Percentiles rank a stretch among this genome's conserved stretches.
Conservation (phyloP, 495 filamentous ascomycete genomes). For the Aspergillus heteromorphus region DNA sequence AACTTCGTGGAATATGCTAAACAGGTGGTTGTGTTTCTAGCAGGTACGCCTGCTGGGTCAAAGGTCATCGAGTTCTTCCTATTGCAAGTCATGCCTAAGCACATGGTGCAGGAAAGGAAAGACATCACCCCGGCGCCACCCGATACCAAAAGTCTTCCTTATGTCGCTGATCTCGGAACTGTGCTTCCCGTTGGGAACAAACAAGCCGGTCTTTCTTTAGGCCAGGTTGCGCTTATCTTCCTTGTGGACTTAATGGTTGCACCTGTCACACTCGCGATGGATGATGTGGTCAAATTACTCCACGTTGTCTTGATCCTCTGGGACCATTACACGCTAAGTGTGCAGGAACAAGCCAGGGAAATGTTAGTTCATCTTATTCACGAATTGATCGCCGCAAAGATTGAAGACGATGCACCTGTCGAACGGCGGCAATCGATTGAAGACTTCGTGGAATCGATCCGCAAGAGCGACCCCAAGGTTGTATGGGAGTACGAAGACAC, state of each 20-base stretch:
- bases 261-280: constrained; percentile 68
- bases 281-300: constrained; percentile 76
- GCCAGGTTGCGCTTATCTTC: constrained; percentile 87
- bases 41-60: constrained; percentile 81
- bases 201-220: constrained; percentile 82
- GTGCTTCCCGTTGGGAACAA: constrained; percentile 84
- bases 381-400: constrained; percentile 86
- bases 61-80: constrained; percentile 93
- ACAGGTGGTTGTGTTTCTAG: constrained; percentile 93
- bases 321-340: constrained; percentile 93
- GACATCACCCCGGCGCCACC: constrained; percentile 66
- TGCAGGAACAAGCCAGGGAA: constrained; percentile 93
- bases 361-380: constrained; percentile 98
- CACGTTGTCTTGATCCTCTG: constrained; percentile 91
- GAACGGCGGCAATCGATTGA: constrained; percentile 72
- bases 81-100: constrained; percentile 79
- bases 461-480: constrained; percentile 75
- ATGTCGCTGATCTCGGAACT: constrained; percentile 77
- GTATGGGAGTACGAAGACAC: constrained; percentile 94
- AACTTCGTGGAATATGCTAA: constrained; percentile 97
- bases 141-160: constrained; percentile 71
- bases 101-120: constrained; percentile 84
- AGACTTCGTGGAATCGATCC: constrained; percentile 84
- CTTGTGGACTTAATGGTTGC: constrained; percentile 95
- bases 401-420: constrained; percentile 64